Evolutionary conservation across 495 filamentous ascomycete genomes (phyloP).

Genomic region (Massariosphaeria phaeospora): DNA sequence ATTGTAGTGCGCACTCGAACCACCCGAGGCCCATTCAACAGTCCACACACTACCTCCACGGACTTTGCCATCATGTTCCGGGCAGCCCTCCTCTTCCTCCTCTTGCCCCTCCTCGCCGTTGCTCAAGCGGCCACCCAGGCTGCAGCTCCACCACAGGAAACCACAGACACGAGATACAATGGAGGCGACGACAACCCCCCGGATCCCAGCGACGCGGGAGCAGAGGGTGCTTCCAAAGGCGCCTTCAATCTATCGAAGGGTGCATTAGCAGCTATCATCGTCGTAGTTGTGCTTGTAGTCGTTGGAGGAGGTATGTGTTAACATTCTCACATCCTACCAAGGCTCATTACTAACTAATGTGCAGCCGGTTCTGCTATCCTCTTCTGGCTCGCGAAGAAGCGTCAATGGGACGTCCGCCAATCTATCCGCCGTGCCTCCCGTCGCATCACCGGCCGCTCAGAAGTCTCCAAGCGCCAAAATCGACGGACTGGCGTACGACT

Average conservation of each 20-base stretch:
- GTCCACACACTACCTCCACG: neutral
- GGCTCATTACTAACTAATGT: neutral
- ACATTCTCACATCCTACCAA: neutral
- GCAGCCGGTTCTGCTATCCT: slow-evolving; percentile 46
- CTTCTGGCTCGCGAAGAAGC: slow-evolving; percentile 50
- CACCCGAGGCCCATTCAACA: slow-evolving; percentile 16
- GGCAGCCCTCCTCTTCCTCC: neutral
- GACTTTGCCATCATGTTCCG: slow-evolving; percentile 8
- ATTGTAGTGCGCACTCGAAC: slow-evolving; percentile 19
- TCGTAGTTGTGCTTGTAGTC: slow-evolving; percentile 54
- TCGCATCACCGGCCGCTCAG: slow-evolving; percentile 41
- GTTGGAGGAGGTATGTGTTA: slow-evolving; percentile 46
- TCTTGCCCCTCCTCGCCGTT: slow-evolving; percentile 23
- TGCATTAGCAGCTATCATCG: slow-evolving; percentile 57
- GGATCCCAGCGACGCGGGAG: slow-evolving; percentile 46
- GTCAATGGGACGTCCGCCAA: slow-evolving; percentile 51
- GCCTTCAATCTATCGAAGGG: slow-evolving; percentile 53
- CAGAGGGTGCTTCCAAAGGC: slow-evolving; percentile 49
- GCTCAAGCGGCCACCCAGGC: slow-evolving; percentile 7
- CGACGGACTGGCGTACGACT: slow-evolving; percentile 31
- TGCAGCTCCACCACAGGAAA: neutral
- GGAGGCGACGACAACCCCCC: slow-evolving; percentile 31
- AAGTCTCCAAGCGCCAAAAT: slow-evolving; percentile 24
- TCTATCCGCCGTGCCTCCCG: slow-evolving; percentile 44
- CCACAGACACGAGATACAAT: slow-evolving; percentile 22